A percentile compares a stretch with the other conserved stretches of the same genome.
phyloP scores from a whole-genome alignment of 2,329 filamentous ascomycete species.

The Septoria linicola region DNA sequence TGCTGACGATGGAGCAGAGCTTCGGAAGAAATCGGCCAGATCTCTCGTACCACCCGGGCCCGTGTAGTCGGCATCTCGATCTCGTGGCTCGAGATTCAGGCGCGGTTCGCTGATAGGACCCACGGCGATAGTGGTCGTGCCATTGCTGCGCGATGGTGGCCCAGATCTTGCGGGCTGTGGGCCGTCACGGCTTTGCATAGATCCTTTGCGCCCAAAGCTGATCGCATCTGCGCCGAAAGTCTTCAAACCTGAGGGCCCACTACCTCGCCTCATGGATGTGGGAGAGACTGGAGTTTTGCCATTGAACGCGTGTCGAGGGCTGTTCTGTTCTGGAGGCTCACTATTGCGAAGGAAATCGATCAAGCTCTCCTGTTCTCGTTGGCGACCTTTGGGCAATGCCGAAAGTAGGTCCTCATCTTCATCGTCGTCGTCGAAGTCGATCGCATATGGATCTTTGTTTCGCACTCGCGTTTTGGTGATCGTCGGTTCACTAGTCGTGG shows the following conservation, averaged over 20 bases:
- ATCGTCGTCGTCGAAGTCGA: conserved; percentile 62
- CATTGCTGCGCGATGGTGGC: conserved; percentile 3
- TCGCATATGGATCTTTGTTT: conserved; percentile 87
- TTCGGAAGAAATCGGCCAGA: conserved; percentile 24
- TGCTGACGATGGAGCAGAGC: conserved; percentile 15
- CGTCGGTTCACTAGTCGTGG: conserved; percentile 13
- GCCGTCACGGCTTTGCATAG: conserved; percentile 15
- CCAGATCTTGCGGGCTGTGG: conserved; percentile 8
- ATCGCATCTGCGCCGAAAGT: conserved; percentile 23
- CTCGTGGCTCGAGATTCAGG: conserved; percentile 18
- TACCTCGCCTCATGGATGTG: conserved; percentile 6
- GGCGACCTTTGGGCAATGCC: conserved; percentile 43
- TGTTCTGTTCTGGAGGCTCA: conserved; percentile 54
- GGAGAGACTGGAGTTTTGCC: not conserved
- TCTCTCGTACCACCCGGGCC: conserved; percentile 19
- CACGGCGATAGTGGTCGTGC: conserved; percentile 20
- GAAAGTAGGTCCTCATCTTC: conserved; percentile 45
- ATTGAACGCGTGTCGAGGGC: conserved; percentile 7
- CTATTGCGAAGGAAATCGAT: conserved; percentile 72
- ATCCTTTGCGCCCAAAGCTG: conserved; percentile 19
- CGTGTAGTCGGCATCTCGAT: conserved; percentile 8
- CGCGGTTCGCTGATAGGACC: conserved; percentile 20
- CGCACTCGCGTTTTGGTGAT: conserved; percentile 66
- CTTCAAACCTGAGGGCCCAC: conserved; percentile 14
- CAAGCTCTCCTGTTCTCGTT: conserved; percentile 61